Conservation (phyloP, 2,329 filamentous ascomycete genomes). For the Sarocladium kiliense region DNA sequence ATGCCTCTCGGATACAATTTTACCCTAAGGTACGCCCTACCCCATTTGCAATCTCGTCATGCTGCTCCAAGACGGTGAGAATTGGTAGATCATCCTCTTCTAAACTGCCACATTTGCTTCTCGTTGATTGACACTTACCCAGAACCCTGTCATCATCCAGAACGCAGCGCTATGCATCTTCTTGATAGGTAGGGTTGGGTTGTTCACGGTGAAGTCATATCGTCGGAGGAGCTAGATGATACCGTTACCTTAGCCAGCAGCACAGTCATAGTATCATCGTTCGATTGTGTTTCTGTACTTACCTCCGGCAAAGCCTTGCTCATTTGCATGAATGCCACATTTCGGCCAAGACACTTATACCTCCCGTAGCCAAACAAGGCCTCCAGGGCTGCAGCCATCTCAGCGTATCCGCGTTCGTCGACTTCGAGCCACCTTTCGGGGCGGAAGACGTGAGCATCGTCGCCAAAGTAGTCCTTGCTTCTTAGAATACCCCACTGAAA, state of each 20-base stretch:
- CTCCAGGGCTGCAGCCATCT: conserved; percentile 33
- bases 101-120: background rate
- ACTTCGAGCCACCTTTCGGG: conserved; percentile 16
- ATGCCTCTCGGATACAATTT: too few relatives aligned
- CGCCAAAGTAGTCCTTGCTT: conserved; percentile 33
- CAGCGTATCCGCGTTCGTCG: conserved; percentile 22
- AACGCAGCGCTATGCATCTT: conserved; percentile 4
- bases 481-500: conserved; percentile 39
- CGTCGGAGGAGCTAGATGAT: background rate
- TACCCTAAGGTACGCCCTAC: too few relatives aligned
- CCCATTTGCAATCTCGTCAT: too few relatives aligned
- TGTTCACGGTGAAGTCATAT: background rate
- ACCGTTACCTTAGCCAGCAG: too few relatives aligned
- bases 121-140: background rate
- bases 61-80: too few relatives aligned
- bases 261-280: too few relatives aligned
- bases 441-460: conserved; percentile 12
- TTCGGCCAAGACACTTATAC: conserved; percentile 39
- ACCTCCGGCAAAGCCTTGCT: conserved; percentile 45
- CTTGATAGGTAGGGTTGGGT: background rate
- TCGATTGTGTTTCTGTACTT: too few relatives aligned
- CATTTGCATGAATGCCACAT: conserved; percentile 43
- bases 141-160: conserved; percentile 7
- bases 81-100: too few relatives aligned
- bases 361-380: conserved; percentile 41